Evolutionary conservation across 2,329 filamentous ascomycete genomes (phyloP).

Genomic region (Onygena corvina): DNA sequence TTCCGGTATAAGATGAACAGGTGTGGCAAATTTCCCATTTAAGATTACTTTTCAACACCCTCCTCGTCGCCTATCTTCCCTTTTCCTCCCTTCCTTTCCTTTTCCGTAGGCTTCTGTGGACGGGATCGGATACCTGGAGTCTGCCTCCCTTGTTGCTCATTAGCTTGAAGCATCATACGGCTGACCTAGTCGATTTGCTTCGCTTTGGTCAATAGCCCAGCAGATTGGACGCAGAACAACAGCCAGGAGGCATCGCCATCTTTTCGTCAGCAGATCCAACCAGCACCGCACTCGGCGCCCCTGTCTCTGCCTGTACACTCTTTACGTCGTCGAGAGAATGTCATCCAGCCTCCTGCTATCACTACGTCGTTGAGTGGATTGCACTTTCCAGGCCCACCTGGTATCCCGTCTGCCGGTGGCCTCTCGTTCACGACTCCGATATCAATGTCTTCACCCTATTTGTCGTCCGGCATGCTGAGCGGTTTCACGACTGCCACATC

Average conservation of each 20-base stretch:
- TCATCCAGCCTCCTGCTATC: conserved; percentile 32
- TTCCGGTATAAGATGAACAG: conserved; percentile 3
- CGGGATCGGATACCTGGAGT: neutral
- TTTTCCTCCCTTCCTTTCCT: conserved; percentile 5
- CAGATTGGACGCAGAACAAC: neutral
- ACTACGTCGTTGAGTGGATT: conserved; percentile 30
- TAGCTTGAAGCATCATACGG: neutral
- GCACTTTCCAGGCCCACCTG: conserved; percentile 26
- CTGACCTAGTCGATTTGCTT: neutral
- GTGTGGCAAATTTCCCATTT: conserved; percentile 1
- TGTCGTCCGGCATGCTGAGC: conserved; percentile 24
- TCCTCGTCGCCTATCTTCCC: neutral
- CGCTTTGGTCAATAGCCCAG: neutral
- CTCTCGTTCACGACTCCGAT: conserved; percentile 19
- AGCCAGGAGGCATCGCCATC: neutral
- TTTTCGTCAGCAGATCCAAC: conserved; percentile 12
- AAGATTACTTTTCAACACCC: neutral
- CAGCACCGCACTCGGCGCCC: conserved; percentile 19
- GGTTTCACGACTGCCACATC: conserved; percentile 21
- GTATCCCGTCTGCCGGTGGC: conserved; percentile 20
- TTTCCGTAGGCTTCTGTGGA: too few relatives aligned
- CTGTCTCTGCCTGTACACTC: conserved; percentile 21
- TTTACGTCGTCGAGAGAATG: conserved; percentile 31
- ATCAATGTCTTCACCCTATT: conserved; percentile 25
- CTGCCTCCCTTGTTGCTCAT: neutral